These are phyloP conservation scores for Penicillium nucicola DNA, from an alignment of 495 filamentous ascomycete species.

Conservation along the genomic window DNA sequence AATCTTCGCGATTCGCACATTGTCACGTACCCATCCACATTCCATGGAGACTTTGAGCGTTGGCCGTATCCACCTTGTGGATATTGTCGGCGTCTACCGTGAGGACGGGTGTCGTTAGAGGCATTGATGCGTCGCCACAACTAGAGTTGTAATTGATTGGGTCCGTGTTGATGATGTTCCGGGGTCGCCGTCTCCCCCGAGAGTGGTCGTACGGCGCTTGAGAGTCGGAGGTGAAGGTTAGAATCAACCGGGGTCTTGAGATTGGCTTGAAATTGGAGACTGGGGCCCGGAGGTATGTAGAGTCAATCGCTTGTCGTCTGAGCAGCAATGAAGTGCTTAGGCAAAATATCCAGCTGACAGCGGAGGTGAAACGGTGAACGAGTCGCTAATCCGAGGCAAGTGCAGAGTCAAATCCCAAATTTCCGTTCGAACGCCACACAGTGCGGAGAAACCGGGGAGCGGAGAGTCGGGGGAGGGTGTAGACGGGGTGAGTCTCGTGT, in stretches of 20 bases:
- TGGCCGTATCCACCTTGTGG: conserved; percentile 89
- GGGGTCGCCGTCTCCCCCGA: conserved; percentile 53
- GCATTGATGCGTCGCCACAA: conserved; percentile 46
- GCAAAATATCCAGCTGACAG: conserved; percentile 1
- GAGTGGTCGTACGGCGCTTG: conserved; percentile 50
- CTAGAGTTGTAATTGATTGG: background rate
- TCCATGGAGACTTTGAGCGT: conserved; percentile 89
- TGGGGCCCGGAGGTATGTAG: conserved; percentile 6
- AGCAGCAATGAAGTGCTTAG: conserved; percentile 12
- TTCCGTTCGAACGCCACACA: conserved; percentile 24
- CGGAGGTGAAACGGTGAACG: background rate
- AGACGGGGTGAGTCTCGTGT: conserved; percentile 3
- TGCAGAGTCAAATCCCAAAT: conserved; percentile 5
- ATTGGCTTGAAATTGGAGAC: conserved; percentile 15
- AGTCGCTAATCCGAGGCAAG: background rate
- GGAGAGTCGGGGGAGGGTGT: conserved; percentile 1
- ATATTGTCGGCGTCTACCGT: conserved; percentile 83
- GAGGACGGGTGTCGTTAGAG: conserved; percentile 69
- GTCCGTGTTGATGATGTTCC: conserved; percentile 27
- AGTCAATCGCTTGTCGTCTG: conserved; percentile 14
- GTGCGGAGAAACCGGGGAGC: conserved; percentile 13
- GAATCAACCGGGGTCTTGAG: conserved; percentile 12
- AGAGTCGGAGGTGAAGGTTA: conserved; percentile 21
- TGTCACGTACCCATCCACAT: conserved; percentile 90
- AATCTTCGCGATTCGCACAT: background rate